A percentile compares a stretch with the other conserved stretches of the same genome.
Evolutionary conservation across 1,139 yeast genomes (phyloP).

Genomic region (Candida dubliniensis): DNA sequence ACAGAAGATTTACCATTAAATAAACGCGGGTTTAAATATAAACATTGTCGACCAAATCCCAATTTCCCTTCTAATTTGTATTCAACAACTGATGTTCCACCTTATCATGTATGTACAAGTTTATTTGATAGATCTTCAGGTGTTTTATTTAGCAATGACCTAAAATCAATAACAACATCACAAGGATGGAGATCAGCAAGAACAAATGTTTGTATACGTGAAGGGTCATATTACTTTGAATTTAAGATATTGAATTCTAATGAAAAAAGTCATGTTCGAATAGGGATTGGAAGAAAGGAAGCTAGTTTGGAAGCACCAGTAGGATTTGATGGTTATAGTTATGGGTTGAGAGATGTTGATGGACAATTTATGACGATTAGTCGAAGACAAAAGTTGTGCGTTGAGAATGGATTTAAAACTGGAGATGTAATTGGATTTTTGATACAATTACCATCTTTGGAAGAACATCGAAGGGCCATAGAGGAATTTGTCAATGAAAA

Average conservation of each 20-base stretch:
- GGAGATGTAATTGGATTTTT: constrained; percentile 87
- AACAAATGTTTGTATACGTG: constrained; percentile 71
- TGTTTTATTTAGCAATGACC: constrained; percentile 45
- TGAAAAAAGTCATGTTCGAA: constrained; percentile 62
- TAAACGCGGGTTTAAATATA: constrained; percentile 78
- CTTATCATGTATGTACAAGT: constrained; percentile 61
- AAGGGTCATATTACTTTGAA: constrained; percentile 84
- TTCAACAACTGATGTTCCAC: constrained; percentile 73
- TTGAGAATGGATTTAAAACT: constrained; percentile 50
- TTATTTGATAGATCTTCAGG: constrained; percentile 74
- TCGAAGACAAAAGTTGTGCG: constrained; percentile 58
- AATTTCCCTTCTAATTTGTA: constrained; percentile 60
- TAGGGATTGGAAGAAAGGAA: constrained; percentile 83
- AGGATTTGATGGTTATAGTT: constrained; percentile 93
- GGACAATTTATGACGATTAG: constrained; percentile 80
- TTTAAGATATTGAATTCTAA: constrained; percentile 53
- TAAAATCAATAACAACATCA: constrained; percentile 49
- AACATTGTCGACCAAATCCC: constrained; percentile 76
- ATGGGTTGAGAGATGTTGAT: constrained; percentile 80
- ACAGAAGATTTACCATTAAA: constrained; percentile 81
- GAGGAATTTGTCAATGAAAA: constrained; percentile 19
- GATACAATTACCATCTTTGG: constrained; percentile 63
- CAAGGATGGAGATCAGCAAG: constrained; percentile 84
- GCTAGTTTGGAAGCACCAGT: constrained; percentile 93
- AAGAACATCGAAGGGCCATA: constrained; percentile 38